These are phyloP conservation scores for Lactuca saligna DNA, from an alignment of 129 eudicot species.

Conservation along the genomic window DNA sequence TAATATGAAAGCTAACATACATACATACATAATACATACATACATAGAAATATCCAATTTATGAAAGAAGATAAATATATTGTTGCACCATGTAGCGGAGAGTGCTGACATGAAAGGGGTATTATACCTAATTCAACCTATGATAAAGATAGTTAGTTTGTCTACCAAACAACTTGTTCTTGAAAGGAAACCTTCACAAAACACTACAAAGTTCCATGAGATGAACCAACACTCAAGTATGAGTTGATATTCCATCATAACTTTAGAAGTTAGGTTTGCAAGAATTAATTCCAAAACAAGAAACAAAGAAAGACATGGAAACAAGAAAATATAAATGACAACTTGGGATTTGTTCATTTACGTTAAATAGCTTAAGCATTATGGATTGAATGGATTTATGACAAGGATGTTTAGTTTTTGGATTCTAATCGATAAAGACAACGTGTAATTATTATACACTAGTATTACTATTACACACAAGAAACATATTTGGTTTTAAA, in stretches of 20 bases:
- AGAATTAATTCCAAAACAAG: neutral
- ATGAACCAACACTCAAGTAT: conserved; percentile 7
- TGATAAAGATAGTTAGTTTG: neutral
- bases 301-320: no score
- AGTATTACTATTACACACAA: neutral
- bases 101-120: neutral
- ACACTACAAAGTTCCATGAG: conserved; percentile 14
- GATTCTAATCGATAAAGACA: neutral
- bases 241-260: conserved; percentile 3
- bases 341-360: neutral
- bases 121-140: neutral
- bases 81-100: neutral
- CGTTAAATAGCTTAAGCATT: neutral
- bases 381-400: neutral
- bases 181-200: conserved; percentile 14
- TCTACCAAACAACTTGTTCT: conserved; percentile 19
- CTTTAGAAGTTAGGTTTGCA: neutral
- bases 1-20: no score
- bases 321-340: neutral
- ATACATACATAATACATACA: no score
- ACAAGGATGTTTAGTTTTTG: neutral
- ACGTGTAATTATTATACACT: neutral
- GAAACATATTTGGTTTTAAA: no score
- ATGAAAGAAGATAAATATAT: neutral
- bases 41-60: neutral